These are phyloP conservation scores for Pichia ethanolica DNA, from an alignment of 805 yeast genomes.

Conservation along the genomic window DNA sequence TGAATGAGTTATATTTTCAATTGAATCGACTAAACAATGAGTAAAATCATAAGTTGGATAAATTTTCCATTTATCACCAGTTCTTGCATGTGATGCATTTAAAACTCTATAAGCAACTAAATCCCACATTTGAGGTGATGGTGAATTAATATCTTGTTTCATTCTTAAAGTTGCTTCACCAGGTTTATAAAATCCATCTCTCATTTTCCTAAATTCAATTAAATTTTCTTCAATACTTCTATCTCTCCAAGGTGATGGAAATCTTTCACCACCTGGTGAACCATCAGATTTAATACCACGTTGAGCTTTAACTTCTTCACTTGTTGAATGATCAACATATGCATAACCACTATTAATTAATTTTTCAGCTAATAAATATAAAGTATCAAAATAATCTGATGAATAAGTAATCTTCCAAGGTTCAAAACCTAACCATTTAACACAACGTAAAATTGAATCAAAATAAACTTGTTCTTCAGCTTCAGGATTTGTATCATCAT, in stretches of 20 bases:
- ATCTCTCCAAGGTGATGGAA: constrained; percentile 69
- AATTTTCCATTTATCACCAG: constrained; percentile 95
- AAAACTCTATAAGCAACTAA: constrained; percentile 93
- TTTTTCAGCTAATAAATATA: constrained; percentile 83
- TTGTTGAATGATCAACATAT: constrained; percentile 88
- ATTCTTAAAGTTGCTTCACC: constrained; percentile 94
- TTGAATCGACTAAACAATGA: constrained; percentile 96
- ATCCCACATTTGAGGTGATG: constrained; percentile 99
- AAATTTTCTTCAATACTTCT: constrained; percentile 69
- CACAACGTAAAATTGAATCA: constrained; percentile 74
- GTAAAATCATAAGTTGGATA: constrained; percentile 99
- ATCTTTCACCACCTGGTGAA: constrained; percentile 87
- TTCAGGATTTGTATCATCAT: constrained; percentile 97
- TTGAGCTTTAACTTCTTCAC: constrained; percentile 82
- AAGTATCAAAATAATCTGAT: constrained; percentile 85
- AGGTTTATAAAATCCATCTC: constrained; percentile 77
- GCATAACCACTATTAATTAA: constrained; percentile 67
- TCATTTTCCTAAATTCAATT: constrained; percentile 80
- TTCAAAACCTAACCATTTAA: constrained; percentile 86
- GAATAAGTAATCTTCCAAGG: constrained; percentile 96
- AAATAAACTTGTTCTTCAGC: constrained; percentile 94
- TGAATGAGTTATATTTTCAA: constrained; percentile 93
- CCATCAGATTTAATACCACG: constrained; percentile 93
- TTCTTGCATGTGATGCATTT: constrained; percentile 89
- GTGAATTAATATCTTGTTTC: constrained; percentile 87